Evolutionary conservation across 257 asterid species (phyloP), one percentile per base, ranked within the genome.

Genomic region (Eustoma russellianum): DNA sequence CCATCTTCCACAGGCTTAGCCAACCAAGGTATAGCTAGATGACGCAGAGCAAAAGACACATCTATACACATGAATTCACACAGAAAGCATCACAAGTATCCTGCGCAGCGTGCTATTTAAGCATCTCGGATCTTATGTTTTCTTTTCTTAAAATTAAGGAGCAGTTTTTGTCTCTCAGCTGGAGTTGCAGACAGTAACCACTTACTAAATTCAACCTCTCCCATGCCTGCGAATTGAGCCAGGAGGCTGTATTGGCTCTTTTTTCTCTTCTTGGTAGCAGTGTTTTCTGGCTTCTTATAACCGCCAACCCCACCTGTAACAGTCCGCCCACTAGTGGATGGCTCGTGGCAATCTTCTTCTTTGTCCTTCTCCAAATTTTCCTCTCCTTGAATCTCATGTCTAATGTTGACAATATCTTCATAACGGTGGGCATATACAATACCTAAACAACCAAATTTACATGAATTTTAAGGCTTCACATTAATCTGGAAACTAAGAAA

Each of bases 391-490:
- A 51, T 49, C 48, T 69, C 57, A 17, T 70, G 66, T 67, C 94
- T 69, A 49, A 60, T 38, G 76, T 91, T 87, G 16, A 91, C 95
- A 19, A 91, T 72, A 73, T 82, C 90, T 72, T 83, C 95, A 48
- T 87, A 84, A 35, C 98, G 93, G 61, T 91, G 95, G 48, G 88
- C 83, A 67, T 91, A 91, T 50, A 87, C 94, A 52, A 76, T 83
- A 64, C 96, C 98, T 91, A 68, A 33, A 66, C 19, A 46, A 11
- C 9, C 7, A 55, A 6, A 41, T 0, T 33, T 16, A 11, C 47
- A 53, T 24, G 33, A 34, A 11, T 4, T 28, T 50, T 24, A 13
- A 6, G 56, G 16, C 19, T 16, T 40, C 19, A 5, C 13, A 16
- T 57, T 14, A 28, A 52, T 50, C 28, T 19, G 48, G 52, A 56